These are phyloP conservation scores for Lithospermum erythrorhizon DNA, from an alignment of 257 asterid species.

Conservation along the genomic window DNA sequence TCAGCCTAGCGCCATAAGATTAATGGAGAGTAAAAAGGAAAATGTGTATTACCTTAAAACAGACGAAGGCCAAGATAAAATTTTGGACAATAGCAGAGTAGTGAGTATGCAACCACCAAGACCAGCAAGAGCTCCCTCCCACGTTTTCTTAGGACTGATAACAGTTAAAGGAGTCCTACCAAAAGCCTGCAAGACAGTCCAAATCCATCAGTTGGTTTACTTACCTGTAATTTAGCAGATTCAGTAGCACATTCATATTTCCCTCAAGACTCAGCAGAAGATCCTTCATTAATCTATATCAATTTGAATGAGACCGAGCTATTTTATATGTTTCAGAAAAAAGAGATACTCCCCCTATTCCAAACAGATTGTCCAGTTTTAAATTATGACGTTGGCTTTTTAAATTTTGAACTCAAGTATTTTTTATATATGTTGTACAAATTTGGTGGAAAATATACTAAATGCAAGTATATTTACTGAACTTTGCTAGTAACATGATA, in stretches of 20 bases:
- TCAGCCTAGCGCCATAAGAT: not conserved
- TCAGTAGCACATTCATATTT: not conserved
- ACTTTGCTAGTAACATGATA: not conserved
- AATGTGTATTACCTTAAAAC: slow-evolving; percentile 36
- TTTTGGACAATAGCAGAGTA: slow-evolving; percentile 57
- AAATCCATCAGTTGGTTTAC: slow-evolving; percentile 6
- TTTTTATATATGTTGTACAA: too few relatives aligned
- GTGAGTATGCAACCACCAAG: slow-evolving; percentile 77
- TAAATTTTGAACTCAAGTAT: too few relatives aligned
- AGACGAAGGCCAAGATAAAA: slow-evolving; percentile 71
- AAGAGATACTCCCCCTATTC: not conserved
- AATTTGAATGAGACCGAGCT: too few relatives aligned
- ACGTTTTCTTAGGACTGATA: slow-evolving; percentile 94
- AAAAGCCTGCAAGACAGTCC: slow-evolving; percentile 51
- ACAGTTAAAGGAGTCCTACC: slow-evolving; percentile 88
- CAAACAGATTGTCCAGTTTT: too few relatives aligned
- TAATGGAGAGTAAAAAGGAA: not conserved
- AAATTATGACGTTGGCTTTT: too few relatives aligned
- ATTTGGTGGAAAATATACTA: too few relatives aligned
- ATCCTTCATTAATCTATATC: not conserved
- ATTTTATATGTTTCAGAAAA: too few relatives aligned
- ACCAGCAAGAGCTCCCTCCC: slow-evolving; percentile 95
- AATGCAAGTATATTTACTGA: not conserved
- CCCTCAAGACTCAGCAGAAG: not conserved
- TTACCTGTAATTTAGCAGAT: too few relatives aligned